Percentiles rank a stretch among this genome's conserved stretches.
Conservation (phyloP, 83 land plant genomes). For the Thuja plicata region DNA sequence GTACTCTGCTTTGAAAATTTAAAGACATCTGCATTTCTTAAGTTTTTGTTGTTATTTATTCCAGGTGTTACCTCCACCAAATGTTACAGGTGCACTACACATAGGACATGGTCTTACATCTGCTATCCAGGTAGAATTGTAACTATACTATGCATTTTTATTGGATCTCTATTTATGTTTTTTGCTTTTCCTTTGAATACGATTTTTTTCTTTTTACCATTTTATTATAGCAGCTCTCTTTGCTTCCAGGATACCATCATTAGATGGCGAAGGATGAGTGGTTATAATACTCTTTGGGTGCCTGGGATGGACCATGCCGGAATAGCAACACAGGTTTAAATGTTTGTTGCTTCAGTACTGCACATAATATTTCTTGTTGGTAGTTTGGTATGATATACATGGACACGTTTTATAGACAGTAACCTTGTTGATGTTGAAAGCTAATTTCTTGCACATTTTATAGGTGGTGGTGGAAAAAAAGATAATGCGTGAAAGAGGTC, state of each 20-base stretch:
- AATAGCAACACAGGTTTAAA: conserved; percentile 85
- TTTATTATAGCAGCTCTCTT: background rate
- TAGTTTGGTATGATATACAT: background rate
- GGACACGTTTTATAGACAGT: background rate
- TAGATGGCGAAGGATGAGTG: conserved; percentile 91
- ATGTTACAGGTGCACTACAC: conserved; percentile 95
- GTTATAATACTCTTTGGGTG: conserved; percentile 89
- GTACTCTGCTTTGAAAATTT: background rate
- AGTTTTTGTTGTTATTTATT: background rate
- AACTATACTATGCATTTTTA: background rate
- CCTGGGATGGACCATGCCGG: conserved; percentile 99
- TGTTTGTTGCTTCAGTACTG: background rate
- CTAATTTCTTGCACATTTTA: background rate
- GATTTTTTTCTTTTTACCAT: background rate
- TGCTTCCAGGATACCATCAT: conserved; percentile 70
- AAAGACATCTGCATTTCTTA: background rate
- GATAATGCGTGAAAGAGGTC: conserved; percentile 77
- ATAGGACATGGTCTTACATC: conserved; percentile 94
- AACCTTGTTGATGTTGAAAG: background rate
- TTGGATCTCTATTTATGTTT: conserved; percentile 4
- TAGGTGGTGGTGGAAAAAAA: conserved; percentile 99
- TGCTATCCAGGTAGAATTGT: conserved; percentile 70
- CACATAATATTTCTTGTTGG: background rate
- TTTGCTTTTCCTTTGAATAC: background rate
- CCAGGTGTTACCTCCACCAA: conserved; percentile 96